Evolutionary conservation across 805 yeast genomes (phyloP), one percentile per base, ranked within the genome.

Genomic region (Myxozyma neotropica): DNA sequence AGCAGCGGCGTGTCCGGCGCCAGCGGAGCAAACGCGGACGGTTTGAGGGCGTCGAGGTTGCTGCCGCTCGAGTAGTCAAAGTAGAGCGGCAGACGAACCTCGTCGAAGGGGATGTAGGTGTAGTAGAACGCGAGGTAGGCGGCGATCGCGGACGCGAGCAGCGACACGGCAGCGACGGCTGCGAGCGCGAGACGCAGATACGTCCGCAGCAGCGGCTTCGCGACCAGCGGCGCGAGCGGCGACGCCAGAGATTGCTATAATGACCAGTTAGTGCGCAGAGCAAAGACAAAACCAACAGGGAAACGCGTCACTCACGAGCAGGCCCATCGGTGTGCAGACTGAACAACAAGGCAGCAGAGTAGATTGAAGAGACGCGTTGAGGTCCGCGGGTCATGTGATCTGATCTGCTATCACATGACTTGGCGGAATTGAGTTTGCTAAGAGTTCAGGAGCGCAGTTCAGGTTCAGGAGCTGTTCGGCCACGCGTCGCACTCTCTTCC

Each of bases 41-140:
- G 61, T 23, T 39, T 3, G 19, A 43, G 27, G 13, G 2, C 39
- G 39, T 26, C 19, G 19, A 43, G 27, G 13, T 2, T 27, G 39
- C n/a, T 7, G 38, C 29, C 39, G 7, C 19, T 5, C 13, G 53
- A 36, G 39, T 55, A 57, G 42, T 62, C 58, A 31, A 62, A 56
- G 43, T 53, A 62, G 13, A 62, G 29, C 10, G 66, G 58, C 53
- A 49, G 33, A n/a, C 43, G 21, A 27, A 57, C 56, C n/a, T 23
- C n/a, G 33, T 62, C 66, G 31, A 48, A 48, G 13, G 66, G 66
- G 17, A 62, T 59, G 17, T 50, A 62, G 7, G 64, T 27, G 21
- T 45, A 44, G 36, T 62, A 62, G 45, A 58, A 38, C n/a, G 52
- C 57, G 29, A 59, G 21, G 31, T 62, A 62, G 23, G 61, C 24